A percentile compares a stretch with the other conserved stretches of the same genome.
Conservation (phyloP, 164 flowering plant genomes). For the Vitis vinifera region ASM3070453v1 NC_081819.1:21326501-21327000, state of each 20-base stretch:
- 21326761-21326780: too few relatives aligned
- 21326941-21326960: too few relatives aligned
- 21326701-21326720: not conserved
- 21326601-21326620: too few relatives aligned
- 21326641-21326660: conserved; percentile 15
- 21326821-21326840: not conserved
- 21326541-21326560: conserved; percentile 40
- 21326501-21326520: conserved; percentile 57
- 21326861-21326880: not conserved
- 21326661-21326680: too few relatives aligned
- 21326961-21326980: too few relatives aligned
- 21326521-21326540: conserved; percentile 50
- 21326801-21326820: not conserved
- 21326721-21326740: not conserved
- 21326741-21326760: not conserved
- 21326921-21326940: too few relatives aligned
- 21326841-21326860: not conserved
- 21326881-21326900: too few relatives aligned
- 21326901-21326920: too few relatives aligned
- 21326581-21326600: too few relatives aligned
- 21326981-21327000: too few relatives aligned
- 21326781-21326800: too few relatives aligned
- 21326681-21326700: too few relatives aligned
- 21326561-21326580: conserved; percentile 12
- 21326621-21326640: not conserved